Conservation (phyloP, 495 filamentous ascomycete species). For the Talaromyces trachyspermus region DNA sequence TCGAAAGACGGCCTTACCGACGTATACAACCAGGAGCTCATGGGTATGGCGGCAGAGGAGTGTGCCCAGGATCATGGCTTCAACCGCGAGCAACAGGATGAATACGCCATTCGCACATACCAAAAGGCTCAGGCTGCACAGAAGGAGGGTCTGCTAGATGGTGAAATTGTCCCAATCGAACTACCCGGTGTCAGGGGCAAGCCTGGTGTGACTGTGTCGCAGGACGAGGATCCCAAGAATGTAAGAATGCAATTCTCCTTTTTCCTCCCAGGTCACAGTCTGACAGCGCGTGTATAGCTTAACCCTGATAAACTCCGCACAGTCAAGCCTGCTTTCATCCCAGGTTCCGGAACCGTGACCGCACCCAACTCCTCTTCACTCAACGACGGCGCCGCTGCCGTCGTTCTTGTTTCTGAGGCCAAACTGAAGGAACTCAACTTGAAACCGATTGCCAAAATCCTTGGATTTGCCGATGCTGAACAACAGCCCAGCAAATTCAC, state of each 20-base stretch:
- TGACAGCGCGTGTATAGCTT: conserved; percentile 50
- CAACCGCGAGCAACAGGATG: conserved; percentile 75
- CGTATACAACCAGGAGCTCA: conserved; percentile 85
- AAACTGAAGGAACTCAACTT: conserved; percentile 82
- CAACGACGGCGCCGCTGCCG: conserved; percentile 85
- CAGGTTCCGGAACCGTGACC: conserved; percentile 78
- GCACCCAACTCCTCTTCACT: conserved; percentile 96
- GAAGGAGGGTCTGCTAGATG: conserved; percentile 65
- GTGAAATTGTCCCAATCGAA: conserved; percentile 86
- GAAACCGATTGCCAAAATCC: conserved; percentile 88
- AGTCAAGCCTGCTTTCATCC: conserved; percentile 79
- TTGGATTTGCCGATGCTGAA: conserved; percentile 92
- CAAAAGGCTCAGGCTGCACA: conserved; percentile 83
- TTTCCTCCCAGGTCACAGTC: too few species aligned
- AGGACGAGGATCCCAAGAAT: conserved; percentile 95
- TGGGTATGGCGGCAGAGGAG: conserved; percentile 89
- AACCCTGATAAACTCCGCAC: conserved; percentile 84
- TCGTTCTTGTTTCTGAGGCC: conserved; percentile 84
- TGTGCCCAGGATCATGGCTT: conserved; percentile 81
- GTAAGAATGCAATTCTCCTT: too few species aligned
- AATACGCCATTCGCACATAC: conserved; percentile 89
- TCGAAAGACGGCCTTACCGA: conserved; percentile 89
- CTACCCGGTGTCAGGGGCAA: conserved; percentile 85
- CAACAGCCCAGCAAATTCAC: conserved; percentile 91
- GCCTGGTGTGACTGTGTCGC: conserved; percentile 69